phyloP scores from a whole-genome alignment of 1,284 basidiomycete genomes.

The Fistulina hepatica region DNA sequence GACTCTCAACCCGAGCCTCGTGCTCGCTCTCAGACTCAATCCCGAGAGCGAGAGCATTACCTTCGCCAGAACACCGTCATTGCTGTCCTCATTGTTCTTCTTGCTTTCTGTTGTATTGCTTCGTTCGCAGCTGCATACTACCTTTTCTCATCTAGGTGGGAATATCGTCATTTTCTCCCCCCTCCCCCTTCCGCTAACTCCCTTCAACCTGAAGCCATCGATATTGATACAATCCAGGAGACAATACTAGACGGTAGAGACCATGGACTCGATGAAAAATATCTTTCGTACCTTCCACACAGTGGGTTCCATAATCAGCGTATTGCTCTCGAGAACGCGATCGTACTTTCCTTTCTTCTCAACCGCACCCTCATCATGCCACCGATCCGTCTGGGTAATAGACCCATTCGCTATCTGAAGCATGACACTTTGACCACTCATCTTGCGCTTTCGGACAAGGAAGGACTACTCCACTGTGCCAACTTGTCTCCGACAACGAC shows the following conservation, averaged over 20 bases:
- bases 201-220: conserved; percentile 19
- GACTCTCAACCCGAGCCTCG: too few species aligned
- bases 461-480: conserved; percentile 42
- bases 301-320: conserved; percentile 79
- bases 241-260: conserved; percentile 11
- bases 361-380: conserved; percentile 70
- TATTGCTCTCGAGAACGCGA: conserved; percentile 72
- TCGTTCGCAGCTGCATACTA: conserved; percentile 55
- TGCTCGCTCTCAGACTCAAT: conserved; percentile 10
- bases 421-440: conserved; percentile 45
- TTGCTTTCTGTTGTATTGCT: conserved; percentile 36
- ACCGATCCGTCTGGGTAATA: conserved; percentile 52
- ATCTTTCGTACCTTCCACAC: conserved; percentile 61
- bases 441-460: conserved; percentile 40
- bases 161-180: too few species aligned
- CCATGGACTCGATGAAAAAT: conserved; percentile 27
- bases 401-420: conserved; percentile 50
- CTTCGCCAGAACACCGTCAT: conserved; percentile 21
- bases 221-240: conserved; percentile 22
- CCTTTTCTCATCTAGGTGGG: conserved; percentile 53
- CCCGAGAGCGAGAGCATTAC: conserved; percentile 15
- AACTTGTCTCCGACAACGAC: conserved; percentile 21
- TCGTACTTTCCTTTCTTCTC: conserved; percentile 53
- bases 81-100: conserved; percentile 33
- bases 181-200: conserved; percentile 14